Conservation (phyloP, 2,329 filamentous ascomycete species). For the Daldinia sp. region DNA sequence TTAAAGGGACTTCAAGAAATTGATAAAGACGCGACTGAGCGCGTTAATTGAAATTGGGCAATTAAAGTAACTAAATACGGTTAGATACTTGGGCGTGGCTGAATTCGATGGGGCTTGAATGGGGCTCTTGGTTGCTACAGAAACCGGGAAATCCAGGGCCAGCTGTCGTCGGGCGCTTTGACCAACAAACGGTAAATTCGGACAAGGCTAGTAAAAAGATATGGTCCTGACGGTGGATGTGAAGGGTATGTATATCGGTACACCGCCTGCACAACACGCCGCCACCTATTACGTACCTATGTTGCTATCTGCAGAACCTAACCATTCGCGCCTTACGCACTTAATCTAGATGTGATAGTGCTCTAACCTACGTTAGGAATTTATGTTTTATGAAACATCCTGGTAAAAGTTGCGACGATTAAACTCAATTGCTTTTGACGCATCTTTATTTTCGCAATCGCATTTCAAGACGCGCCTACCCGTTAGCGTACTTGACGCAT, state of each 20-base stretch:
- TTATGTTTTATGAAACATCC: constrained; percentile 15
- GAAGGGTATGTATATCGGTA: constrained; percentile 11
- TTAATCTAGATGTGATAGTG: constrained; percentile 10
- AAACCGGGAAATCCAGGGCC: constrained; percentile 24
- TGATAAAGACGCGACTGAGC: constrained; percentile 30
- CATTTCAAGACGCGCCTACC: constrained; percentile 21
- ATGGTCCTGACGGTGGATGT: constrained; percentile 8
- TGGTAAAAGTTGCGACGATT: constrained; percentile 5
- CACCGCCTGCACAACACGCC: constrained; percentile 35
- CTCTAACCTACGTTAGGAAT: constrained; percentile 7
- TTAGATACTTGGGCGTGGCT: neutral
- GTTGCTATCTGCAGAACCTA: constrained; percentile 6
- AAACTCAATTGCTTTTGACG: constrained; percentile 11
- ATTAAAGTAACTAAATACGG: constrained; percentile 22
- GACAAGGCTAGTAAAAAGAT: neutral
- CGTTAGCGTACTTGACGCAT: constrained; percentile 19
- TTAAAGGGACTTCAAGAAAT: neutral
- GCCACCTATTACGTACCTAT: constrained; percentile 29
- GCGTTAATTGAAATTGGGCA: constrained; percentile 42
- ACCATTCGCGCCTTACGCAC: constrained; percentile 8
- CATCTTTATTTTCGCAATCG: neutral
- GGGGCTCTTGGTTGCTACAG: constrained; percentile 30
- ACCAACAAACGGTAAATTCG: constrained; percentile 17
- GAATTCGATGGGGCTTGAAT: too few species aligned
- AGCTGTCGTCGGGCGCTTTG: constrained; percentile 21